Evolutionary conservation across 2,329 filamentous ascomycete genomes (phyloP), one percentile per base, ranked within the genome.

Genomic region (Eurotiales sp.): DNA sequence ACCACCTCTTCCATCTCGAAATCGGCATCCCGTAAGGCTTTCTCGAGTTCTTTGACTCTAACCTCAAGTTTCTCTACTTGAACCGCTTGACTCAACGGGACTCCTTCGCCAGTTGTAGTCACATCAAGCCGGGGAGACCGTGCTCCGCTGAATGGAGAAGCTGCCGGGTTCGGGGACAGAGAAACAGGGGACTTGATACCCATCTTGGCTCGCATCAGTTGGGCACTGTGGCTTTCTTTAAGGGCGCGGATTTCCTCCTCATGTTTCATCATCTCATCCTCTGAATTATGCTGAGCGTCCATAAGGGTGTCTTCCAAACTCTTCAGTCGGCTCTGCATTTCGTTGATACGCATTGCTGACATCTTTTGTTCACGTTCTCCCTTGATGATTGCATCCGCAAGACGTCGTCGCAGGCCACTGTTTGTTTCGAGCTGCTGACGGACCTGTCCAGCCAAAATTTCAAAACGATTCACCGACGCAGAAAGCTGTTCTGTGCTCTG

Each of bases 1-100:
- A 95, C 87, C 7, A 93, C 88, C 68, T 89, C 84, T 64, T 89
- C 83, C 87, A 93, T 92, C 71, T 92, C 88, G 45, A 75, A 74
- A 62, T 93, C 89, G 14, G 89, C 87, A 57, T 89, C 82, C 4
- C 79, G 72, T 11, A 95, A 77, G 14, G 91, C 86, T 61, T 83
- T 85, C 74, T 99, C 93, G 2, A 99, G 82, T 71, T 96, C 90
- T 51, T 83, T 76, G 7, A 97, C 88, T 55, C 87, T 84, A 54
- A 83, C 81, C 66, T 90, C 87, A 29, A 99, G 82, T 53, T 81
- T 77, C 55, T 87, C 82, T 47, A 92, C 84, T 72, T 89, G 83
- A 11, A 84, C 77, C 46, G 86, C 86, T 58, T 93, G 85, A 11
- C 84, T 80, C 49, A 85, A 72, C 8, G 75, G 74, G 55, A 81